phyloP scores from a whole-genome alignment of 345 rosid genomes.

The Pugionium cornutum region DNA sequence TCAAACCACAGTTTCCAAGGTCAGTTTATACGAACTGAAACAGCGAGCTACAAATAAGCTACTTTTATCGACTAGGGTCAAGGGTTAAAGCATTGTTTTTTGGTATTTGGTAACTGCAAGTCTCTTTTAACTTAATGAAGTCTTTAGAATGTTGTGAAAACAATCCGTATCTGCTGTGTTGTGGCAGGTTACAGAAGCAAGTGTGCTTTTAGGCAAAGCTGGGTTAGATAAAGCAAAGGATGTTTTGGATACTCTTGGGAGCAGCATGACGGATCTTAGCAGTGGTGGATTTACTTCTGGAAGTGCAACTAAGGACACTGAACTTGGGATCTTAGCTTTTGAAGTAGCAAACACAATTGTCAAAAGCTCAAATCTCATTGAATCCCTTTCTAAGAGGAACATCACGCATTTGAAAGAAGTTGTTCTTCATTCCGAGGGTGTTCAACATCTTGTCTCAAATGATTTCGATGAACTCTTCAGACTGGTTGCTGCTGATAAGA shows the following conservation, averaged over 20 bases:
- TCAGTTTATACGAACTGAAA: constrained; percentile 27
- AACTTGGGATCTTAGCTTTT: constrained; percentile 73
- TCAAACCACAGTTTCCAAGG: constrained; percentile 65
- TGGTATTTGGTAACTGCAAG: background rate
- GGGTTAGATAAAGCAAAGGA: constrained; percentile 79
- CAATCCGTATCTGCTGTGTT: background rate
- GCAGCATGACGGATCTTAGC: constrained; percentile 86
- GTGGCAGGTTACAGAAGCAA: constrained; percentile 67
- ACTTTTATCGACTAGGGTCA: background rate
- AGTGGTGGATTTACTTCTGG: constrained; percentile 70
- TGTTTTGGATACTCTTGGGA: constrained; percentile 85
- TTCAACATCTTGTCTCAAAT: constrained; percentile 70
- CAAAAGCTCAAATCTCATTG: constrained; percentile 83
- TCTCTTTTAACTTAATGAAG: constrained; percentile 9
- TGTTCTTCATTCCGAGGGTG: constrained; percentile 72
- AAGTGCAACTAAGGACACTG: constrained; percentile 67
- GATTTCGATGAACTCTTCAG: constrained; percentile 70
- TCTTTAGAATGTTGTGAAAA: background rate
- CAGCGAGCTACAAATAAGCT: background rate
- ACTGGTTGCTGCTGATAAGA: constrained; percentile 76
- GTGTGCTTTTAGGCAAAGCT: constrained; percentile 75
- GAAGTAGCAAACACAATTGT: constrained; percentile 93
- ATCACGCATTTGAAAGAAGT: constrained; percentile 57
- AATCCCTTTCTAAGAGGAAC: constrained; percentile 67
- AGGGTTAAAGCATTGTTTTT: background rate